These are phyloP conservation scores for Nemania sp. DNA, from an alignment of 2,329 filamentous ascomycete genomes.

Conservation along the genomic window DNA sequence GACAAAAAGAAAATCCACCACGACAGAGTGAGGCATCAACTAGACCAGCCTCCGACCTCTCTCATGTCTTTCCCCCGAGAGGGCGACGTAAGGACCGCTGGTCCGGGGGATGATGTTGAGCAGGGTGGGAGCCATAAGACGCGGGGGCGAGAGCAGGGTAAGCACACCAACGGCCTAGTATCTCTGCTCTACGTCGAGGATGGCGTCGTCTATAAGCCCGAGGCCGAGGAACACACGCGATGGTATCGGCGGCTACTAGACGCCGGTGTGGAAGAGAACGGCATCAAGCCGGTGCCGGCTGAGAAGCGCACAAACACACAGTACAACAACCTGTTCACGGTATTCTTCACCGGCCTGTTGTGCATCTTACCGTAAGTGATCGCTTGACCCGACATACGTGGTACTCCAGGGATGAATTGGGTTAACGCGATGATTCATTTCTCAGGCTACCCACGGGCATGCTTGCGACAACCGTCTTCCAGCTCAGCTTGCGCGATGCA, in stretches of 20 bases:
- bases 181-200: slow-evolving; percentile 49
- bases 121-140: slow-evolving; percentile 4
- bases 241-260: slow-evolving; percentile 60
- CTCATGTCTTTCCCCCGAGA: slow-evolving; percentile 25
- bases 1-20: slow-evolving; percentile 10
- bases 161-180: slow-evolving; percentile 39
- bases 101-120: slow-evolving; percentile 32
- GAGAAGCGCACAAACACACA: slow-evolving; percentile 64
- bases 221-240: slow-evolving; percentile 48
- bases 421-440: background rate
- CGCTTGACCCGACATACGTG: background rate
- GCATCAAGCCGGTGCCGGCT: slow-evolving; percentile 67
- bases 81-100: background rate
- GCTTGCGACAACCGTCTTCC: slow-evolving; percentile 66
- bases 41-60: no score
- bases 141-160: slow-evolving; percentile 10
- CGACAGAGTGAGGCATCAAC: no score
- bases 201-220: slow-evolving; percentile 51
- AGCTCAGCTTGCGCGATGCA: slow-evolving; percentile 65
- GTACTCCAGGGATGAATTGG: background rate
- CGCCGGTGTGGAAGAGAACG: slow-evolving; percentile 64
- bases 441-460: slow-evolving; percentile 68
- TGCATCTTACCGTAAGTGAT: slow-evolving; percentile 66
- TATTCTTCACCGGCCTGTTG: slow-evolving; percentile 70
- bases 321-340: slow-evolving; percentile 68